These are phyloP conservation scores for Cyberlindnera samutprakarnensis DNA, from an alignment of 805 yeast species.

Conservation along the genomic window DNA sequence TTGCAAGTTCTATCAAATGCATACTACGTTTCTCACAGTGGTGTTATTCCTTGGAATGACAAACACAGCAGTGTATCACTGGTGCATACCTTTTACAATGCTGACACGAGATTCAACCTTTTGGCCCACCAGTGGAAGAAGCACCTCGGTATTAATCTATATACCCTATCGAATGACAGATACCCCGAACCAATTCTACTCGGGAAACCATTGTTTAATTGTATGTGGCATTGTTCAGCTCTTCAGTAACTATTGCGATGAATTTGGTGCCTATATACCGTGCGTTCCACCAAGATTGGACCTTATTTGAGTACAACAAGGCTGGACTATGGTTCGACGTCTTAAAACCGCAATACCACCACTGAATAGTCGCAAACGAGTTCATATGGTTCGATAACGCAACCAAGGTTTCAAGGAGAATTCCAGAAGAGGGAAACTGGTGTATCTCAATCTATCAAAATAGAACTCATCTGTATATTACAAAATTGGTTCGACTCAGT, in stretches of 20 bases:
- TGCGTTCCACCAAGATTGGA: too few relatives aligned
- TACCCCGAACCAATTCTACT: conserved; percentile 7
- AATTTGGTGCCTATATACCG: conserved; percentile 7
- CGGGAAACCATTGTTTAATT: conserved; percentile 6
- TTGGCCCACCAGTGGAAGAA: conserved; percentile 4
- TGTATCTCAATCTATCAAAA: conserved; percentile 8
- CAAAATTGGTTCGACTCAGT: too few relatives aligned
- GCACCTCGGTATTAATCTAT: conserved; percentile 7
- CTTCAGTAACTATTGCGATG: conserved; percentile 7
- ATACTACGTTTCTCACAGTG: too few relatives aligned
- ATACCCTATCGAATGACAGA: conserved; percentile 5
- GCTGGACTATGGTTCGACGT: too few relatives aligned
- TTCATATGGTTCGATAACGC: conserved; percentile 5
- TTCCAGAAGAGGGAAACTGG: conserved; percentile 8
- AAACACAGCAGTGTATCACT: too few relatives aligned
- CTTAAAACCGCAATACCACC: too few relatives aligned
- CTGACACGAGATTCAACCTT: too few relatives aligned
- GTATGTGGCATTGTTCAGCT: conserved; percentile 9
- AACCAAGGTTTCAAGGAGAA: not conserved
- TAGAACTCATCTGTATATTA: conserved; percentile 4
- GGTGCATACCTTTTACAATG: too few relatives aligned
- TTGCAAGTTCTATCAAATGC: too few relatives aligned
- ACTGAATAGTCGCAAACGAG: too few relatives aligned
- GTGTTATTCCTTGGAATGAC: too few relatives aligned
- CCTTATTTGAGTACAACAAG: too few relatives aligned